Conservation (phyloP, 345 rosid genomes). For the Erysimum cheiranthoides region DNA sequence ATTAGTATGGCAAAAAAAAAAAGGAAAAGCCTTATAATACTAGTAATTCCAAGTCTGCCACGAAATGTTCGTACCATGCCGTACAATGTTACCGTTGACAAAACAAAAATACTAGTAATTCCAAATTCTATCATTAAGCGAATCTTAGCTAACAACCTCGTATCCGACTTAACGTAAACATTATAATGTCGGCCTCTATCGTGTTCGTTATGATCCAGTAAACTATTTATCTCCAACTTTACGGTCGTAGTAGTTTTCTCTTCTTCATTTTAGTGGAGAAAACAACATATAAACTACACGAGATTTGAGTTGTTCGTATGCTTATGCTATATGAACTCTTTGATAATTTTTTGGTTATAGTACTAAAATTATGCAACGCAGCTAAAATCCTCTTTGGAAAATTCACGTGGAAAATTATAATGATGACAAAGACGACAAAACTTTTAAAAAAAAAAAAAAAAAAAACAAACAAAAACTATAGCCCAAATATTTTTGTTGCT, state of each 20-base stretch:
- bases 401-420: too few species aligned
- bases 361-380: neutral
- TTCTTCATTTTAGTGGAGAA: neutral
- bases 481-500: neutral
- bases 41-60: neutral
- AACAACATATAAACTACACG: neutral
- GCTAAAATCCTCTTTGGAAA: neutral
- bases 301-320: neutral
- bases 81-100: too few species aligned
- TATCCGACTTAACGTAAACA: constrained; percentile 30
- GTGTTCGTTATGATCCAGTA: neutral
- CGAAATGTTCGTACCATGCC: too few species aligned
- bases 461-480: neutral
- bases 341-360: neutral
- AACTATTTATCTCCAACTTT: neutral
- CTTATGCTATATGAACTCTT: neutral
- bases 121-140: constrained; percentile 4
- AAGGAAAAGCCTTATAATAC: neutral
- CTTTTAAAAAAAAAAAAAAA: neutral
- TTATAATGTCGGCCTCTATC: constrained; percentile 30
- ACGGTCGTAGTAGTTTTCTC: too few species aligned
- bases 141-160: constrained; percentile 41
- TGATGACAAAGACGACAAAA: too few species aligned
- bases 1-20: too few species aligned
- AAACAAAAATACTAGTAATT: too few species aligned